Evolutionary conservation across 257 asterid genomes (phyloP).

Genomic region (Petunia axillaris): DNA sequence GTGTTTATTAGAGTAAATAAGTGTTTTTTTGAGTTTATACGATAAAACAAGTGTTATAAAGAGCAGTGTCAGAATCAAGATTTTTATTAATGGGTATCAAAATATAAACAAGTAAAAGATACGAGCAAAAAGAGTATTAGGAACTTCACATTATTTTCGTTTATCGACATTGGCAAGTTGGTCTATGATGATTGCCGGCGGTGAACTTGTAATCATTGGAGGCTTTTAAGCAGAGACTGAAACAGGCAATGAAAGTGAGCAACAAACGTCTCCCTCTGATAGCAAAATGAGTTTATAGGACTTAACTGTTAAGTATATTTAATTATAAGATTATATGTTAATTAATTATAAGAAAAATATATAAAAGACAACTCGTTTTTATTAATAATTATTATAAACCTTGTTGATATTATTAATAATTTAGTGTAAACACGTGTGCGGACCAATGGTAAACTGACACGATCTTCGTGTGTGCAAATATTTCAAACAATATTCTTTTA

Average conservation of each 20-base stretch:
- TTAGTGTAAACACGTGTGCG: no score
- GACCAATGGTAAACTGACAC: no score
- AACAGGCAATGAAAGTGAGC: background rate
- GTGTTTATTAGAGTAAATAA: background rate
- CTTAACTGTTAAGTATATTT: background rate
- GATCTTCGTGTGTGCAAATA: no score
- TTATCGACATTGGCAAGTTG: background rate
- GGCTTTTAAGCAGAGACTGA: background rate
- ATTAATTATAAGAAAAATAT: no score
- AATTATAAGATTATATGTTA: no score
- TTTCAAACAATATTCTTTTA: no score
- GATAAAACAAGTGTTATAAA: no score
- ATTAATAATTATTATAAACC: no score
- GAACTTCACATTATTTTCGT: background rate
- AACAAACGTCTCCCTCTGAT: background rate
- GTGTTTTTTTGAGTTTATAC: background rate
- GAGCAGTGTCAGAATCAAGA: background rate
- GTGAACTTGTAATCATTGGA: background rate
- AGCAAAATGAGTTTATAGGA: slow-evolving; percentile 1
- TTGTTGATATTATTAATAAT: no score
- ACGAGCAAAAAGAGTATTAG: background rate
- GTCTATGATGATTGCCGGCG: background rate
- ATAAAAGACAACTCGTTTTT: no score
- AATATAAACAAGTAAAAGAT: no score
- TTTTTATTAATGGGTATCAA: no score